These are phyloP conservation scores for Lactarius sanguifluus DNA, from an alignment of 768 basidiomycete species.

Conservation along the genomic window DNA sequence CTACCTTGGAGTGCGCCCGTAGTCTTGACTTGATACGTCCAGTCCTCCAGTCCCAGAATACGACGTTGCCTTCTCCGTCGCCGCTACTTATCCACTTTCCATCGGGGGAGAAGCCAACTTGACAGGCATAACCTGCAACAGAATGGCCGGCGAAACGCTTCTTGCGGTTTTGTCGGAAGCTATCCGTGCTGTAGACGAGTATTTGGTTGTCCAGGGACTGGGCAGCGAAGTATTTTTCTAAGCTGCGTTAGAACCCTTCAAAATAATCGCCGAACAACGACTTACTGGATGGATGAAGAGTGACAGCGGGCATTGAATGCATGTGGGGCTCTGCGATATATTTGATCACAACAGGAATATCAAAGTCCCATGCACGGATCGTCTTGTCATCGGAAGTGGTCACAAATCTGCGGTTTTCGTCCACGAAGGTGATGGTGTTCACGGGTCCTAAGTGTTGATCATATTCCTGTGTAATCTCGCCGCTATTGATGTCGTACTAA, in stretches of 20 bases:
- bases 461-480: slow-evolving; percentile 97
- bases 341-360: slow-evolving; percentile 99
- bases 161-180: slow-evolving; percentile 98
- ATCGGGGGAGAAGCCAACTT: slow-evolving; percentile 96
- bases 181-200: slow-evolving; percentile 94
- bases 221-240: slow-evolving; percentile 95
- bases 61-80: slow-evolving; percentile 90
- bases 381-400: slow-evolving; percentile 99
- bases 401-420: slow-evolving; percentile 95
- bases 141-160: slow-evolving; percentile 98
- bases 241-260: slow-evolving; percentile 30
- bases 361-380: slow-evolving; percentile 98
- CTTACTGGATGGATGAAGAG: slow-evolving; percentile 91
- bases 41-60: slow-evolving; percentile 99
- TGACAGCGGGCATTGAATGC: slow-evolving; percentile 99
- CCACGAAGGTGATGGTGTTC: slow-evolving; percentile 98
- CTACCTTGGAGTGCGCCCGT: slow-evolving; percentile 91
- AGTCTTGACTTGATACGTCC: slow-evolving; percentile 90
- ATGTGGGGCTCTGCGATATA: slow-evolving; percentile 99
- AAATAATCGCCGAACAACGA: slow-evolving; percentile 31
- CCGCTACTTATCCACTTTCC: slow-evolving; percentile 98
- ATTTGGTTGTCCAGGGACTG: slow-evolving; percentile 99
- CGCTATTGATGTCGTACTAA: slow-evolving; percentile 93
- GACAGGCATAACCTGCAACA: slow-evolving; percentile 95
- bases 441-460: slow-evolving; percentile 98